A percentile compares a stretch with the other conserved stretches of the same genome.
phyloP scores from a whole-genome alignment of 2,329 filamentous ascomycete genomes.

The Trichoderma gracile region DNA sequence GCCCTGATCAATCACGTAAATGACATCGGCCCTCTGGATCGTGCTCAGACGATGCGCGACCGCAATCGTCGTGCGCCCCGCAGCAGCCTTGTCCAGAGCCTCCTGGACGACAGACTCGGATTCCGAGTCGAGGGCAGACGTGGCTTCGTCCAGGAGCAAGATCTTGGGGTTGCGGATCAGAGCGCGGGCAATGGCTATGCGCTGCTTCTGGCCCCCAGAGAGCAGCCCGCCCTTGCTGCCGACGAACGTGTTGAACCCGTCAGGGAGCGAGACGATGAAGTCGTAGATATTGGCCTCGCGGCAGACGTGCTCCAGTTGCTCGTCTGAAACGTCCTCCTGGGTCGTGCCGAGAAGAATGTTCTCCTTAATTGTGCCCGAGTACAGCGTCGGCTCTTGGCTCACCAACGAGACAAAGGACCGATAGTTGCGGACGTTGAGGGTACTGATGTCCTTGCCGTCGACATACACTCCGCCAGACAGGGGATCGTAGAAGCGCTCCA shows the following conservation, averaged over 20 bases:
- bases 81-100: conserved; percentile 77
- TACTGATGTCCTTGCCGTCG: conserved; percentile 79
- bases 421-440: conserved; percentile 83
- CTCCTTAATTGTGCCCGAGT: conserved; percentile 87
- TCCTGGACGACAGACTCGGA: conserved; percentile 79
- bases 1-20: conserved; percentile 95
- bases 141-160: conserved; percentile 79
- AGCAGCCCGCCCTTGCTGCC: conserved; percentile 84
- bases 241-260: conserved; percentile 82
- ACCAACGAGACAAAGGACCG: conserved; percentile 82
- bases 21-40: conserved; percentile 91
- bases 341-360: conserved; percentile 82
- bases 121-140: conserved; percentile 73
- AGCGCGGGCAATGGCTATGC: conserved; percentile 88
- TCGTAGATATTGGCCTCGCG: conserved; percentile 91
- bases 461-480: conserved; percentile 76
- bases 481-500: conserved; percentile 95
- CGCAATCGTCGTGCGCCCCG: conserved; percentile 86
- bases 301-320: conserved; percentile 74
- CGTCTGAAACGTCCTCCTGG: conserved; percentile 67
- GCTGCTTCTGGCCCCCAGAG: conserved; percentile 91
- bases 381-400: conserved; percentile 90
- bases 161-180: conserved; percentile 89
- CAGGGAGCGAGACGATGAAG: conserved; percentile 82
- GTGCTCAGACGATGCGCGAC: conserved; percentile 91